Conservation (phyloP, 208 protist species). For the Leishmania gerbilli region DNA sequence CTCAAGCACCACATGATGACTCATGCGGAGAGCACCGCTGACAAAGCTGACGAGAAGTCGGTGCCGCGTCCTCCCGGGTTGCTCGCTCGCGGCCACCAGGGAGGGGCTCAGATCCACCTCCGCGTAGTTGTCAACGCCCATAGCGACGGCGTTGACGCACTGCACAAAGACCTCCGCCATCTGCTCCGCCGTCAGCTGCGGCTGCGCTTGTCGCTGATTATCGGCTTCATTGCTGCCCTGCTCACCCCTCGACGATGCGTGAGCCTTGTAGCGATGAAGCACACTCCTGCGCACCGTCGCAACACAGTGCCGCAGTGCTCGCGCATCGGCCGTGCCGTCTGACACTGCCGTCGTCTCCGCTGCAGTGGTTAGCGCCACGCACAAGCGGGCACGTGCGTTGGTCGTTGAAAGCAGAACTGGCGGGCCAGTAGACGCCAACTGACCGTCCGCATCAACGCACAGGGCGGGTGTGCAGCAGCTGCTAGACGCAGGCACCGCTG, state of each 20-base stretch:
- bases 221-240: neutral
- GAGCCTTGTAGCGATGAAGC: constrained; percentile 23
- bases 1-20: constrained; percentile 36
- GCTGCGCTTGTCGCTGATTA: neutral
- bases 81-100: constrained; percentile 37
- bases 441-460: constrained; percentile 18
- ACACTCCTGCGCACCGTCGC: constrained; percentile 26
- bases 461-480: constrained; percentile 16
- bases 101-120: constrained; percentile 69
- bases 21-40: constrained; percentile 50
- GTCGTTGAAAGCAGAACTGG: constrained; percentile 36
- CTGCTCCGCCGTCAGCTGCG: constrained; percentile 2
- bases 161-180: constrained; percentile 19
- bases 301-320: constrained; percentile 18
- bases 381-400: constrained; percentile 31
- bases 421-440: neutral
- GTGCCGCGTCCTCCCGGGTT: constrained; percentile 29
- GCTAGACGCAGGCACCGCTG: neutral
- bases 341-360: neutral
- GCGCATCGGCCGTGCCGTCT: neutral
- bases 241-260: neutral
- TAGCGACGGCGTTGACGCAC: constrained; percentile 39
- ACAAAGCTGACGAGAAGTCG: constrained; percentile 46
- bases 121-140: constrained; percentile 64
- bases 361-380: constrained; percentile 25